Evolutionary conservation across 768 basidiomycete species (phyloP).

Genomic region (Panaeolus cyanescens): DNA sequence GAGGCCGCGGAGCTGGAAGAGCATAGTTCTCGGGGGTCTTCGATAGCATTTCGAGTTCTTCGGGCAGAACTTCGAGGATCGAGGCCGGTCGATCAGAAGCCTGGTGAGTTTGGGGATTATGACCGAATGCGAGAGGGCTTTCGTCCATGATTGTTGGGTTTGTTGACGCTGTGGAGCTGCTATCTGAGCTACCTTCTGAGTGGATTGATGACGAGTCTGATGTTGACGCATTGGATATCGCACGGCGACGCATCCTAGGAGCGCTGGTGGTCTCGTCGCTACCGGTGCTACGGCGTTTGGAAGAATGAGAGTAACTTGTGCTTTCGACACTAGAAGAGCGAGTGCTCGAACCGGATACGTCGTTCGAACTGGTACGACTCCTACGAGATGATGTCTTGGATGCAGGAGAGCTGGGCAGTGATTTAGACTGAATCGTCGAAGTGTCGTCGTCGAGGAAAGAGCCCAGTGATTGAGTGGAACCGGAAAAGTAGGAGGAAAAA

Average conservation of each 20-base stretch:
- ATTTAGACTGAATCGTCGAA: constrained; percentile 10
- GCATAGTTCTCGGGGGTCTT: constrained; percentile 20
- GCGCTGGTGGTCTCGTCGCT: constrained; percentile 16
- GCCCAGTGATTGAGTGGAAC: constrained; percentile 30
- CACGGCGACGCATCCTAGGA: constrained; percentile 30
- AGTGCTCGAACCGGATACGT: neutral
- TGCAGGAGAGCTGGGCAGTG: constrained; percentile 18
- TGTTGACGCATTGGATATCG: constrained; percentile 39
- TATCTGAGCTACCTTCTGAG: constrained; percentile 37
- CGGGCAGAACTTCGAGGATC: constrained; percentile 51
- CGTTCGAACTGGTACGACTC: constrained; percentile 1
- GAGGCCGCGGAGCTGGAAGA: constrained; percentile 1
- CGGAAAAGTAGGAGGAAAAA: constrained; percentile 62
- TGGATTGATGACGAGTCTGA: constrained; percentile 45
- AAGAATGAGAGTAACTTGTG: constrained; percentile 9
- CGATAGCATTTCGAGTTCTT: constrained; percentile 44
- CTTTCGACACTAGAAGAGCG: neutral
- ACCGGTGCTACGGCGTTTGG: constrained; percentile 16
- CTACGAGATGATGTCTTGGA: constrained; percentile 10
- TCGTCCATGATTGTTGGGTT: constrained; percentile 40
- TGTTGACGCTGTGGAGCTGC: constrained; percentile 24
- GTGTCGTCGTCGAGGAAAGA: constrained; percentile 13
- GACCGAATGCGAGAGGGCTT: constrained; percentile 40
- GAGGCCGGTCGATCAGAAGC: constrained; percentile 30
- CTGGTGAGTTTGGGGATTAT: constrained; percentile 42